These are phyloP conservation scores for Corylus americana DNA, from an alignment of 306 rosid genomes.

Conservation along the genomic window DNA sequence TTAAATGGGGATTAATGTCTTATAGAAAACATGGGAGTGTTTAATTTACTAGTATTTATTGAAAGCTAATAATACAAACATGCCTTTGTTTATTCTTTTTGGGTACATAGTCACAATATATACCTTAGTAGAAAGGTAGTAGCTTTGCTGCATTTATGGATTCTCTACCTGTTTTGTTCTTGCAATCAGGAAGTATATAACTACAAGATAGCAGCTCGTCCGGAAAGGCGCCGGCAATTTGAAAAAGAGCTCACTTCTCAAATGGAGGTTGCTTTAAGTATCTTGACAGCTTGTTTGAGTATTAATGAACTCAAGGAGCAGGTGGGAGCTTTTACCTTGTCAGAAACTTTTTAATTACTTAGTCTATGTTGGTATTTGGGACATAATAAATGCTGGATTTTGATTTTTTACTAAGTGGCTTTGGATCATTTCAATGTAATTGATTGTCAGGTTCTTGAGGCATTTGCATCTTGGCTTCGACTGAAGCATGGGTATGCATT, in stretches of 20 bases:
- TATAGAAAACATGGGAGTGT: background rate
- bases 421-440: conserved; percentile 31
- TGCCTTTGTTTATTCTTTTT: background rate
- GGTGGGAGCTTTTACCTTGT: conserved; percentile 43
- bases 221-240: conserved; percentile 95
- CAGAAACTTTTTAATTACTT: background rate
- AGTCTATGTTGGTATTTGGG: conserved; percentile 23
- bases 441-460: conserved; percentile 88
- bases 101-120: background rate
- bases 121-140: background rate
- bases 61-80: background rate
- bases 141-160: background rate
- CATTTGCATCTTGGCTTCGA: conserved; percentile 99
- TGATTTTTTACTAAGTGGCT: conserved; percentile 13
- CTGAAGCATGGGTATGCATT: conserved; percentile 87
- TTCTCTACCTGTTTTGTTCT: conserved; percentile 26
- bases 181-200: conserved; percentile 83
- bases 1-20: background rate
- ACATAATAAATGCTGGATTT: conserved; percentile 1
- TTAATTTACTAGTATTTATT: background rate
- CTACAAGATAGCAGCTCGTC: conserved; percentile 97
- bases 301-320: conserved; percentile 95
- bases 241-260: conserved; percentile 95
- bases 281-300: conserved; percentile 87
- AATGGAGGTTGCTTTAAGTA: conserved; percentile 87